Evolutionary conservation across 371 early-diverging fungal species (phyloP), one percentile per base, ranked within the genome.

Genomic region (Mucor indicus): DNA sequence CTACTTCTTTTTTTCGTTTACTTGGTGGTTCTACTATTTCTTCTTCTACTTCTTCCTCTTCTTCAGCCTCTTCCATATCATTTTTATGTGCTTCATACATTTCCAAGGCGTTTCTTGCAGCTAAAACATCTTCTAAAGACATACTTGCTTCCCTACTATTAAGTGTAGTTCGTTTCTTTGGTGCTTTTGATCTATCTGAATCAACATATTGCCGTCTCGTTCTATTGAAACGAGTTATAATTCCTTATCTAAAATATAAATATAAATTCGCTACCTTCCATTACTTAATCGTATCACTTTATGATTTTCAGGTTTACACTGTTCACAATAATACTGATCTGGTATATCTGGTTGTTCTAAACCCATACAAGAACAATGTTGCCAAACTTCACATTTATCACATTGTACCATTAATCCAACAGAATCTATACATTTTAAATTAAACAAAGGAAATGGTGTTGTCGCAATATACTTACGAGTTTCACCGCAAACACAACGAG

Each of bases 341-440:
- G 93, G 92, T 24, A 79, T 66, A 25, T 86, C 75, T 47, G 84
- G 79, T 40, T 79, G 69, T 25, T 79, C 76, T 20, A 92, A 67
- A 13, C 89, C 87, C 63, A 92, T 85, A 62, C 93, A 92, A 15
- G 79, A 78, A 49, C 85, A 85, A 65, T 92, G 93, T 60, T 92
- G 93, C 93, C 93, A 92, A 17, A 90, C 91, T 54, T 83, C 77
- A 56, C 93, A 93, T 12, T 78, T 75, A 39, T 93, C 92, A 66
- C 93, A 93, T 68, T 91, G 89, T 13, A 93, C 86, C 91, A 91
- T 92, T 36, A 84, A 68, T 24, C 87, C 91, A 15, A 75, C 73
- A 54, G 79, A 61, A 29, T 69, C 69, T 67, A 32, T 27, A 38
- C 1, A 23, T 4, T 8, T 27, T 19, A 12, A 60, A 32, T 20